phyloP scores from a whole-genome alignment of 2,329 filamentous ascomycete genomes.

The Lecanicillium sp. region DNA sequence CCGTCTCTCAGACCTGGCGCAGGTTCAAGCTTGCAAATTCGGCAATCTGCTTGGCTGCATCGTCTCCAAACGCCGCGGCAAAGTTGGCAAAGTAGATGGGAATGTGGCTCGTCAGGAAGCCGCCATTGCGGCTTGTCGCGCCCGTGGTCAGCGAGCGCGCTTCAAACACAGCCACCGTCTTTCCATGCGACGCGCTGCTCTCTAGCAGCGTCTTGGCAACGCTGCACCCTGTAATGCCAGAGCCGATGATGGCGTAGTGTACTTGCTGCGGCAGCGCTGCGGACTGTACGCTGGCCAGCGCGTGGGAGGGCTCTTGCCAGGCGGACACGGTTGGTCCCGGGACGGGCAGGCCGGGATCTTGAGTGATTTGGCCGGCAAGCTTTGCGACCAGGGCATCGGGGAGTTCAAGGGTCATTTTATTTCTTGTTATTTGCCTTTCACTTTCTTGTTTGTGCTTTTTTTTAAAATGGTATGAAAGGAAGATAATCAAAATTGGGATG shows the following conservation, averaged over 20 bases:
- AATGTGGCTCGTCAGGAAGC: slow-evolving; percentile 25
- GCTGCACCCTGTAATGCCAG: slow-evolving; percentile 26
- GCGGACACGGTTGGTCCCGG: too few species aligned
- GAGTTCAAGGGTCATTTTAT: too few species aligned
- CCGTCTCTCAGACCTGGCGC: background rate
- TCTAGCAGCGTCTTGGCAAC: slow-evolving; percentile 21
- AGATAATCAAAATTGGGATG: too few species aligned
- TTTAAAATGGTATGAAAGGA: too few species aligned
- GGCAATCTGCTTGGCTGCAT: slow-evolving; percentile 29
- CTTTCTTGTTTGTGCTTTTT: too few species aligned
- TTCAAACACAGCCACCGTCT: slow-evolving; percentile 22
- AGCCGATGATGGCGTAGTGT: slow-evolving; percentile 26
- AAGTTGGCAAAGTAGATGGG: slow-evolving; percentile 27
- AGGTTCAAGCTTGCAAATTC: slow-evolving; percentile 31
- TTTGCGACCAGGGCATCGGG: too few species aligned
- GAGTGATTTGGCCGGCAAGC: too few species aligned
- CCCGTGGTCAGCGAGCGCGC: slow-evolving; percentile 24
- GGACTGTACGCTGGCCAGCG: too few species aligned
- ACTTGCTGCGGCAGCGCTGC: too few species aligned
- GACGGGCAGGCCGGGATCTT: too few species aligned
- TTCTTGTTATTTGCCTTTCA: too few species aligned
- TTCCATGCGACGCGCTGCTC: background rate
- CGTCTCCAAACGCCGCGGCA: slow-evolving; percentile 19
- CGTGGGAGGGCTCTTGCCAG: too few species aligned
- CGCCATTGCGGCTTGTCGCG: slow-evolving; percentile 27